Base-by-base conservation (phyloP, 2,329 filamentous ascomycete genomes). In the Fusarium virguliforme region DNA sequence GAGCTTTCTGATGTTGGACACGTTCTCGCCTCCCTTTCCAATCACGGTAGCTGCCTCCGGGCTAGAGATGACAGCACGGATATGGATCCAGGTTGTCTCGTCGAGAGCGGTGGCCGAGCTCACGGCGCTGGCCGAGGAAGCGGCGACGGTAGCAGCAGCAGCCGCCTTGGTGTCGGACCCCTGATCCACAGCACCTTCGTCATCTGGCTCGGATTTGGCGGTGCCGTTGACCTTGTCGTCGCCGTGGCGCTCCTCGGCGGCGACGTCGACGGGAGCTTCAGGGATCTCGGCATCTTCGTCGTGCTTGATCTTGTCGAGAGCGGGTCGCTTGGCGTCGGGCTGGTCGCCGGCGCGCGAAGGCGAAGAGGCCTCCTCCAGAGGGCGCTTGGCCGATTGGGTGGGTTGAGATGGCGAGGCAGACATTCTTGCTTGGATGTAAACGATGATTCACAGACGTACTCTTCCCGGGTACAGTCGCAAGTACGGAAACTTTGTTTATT, bases 11-110 rank as follows among this genome's bases (percentile, higher is more conserved):
- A 99, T 98, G 84, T 97, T 94, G 74, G 95, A 97, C 53, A 99
- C 96, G 79, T 99, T 99, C 86, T 99, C 96, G 80, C 96, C 96
- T 71, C 95, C 95, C 85, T 99, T 99, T 79, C 96, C 96, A 82
- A 99, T 99, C 74, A 98, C 94, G 54, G 96, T 99, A 40, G 96
- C 96, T 74, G 96, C 96, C 83, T 99, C 96, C 50, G 94, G 94
- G 82, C 95, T 99, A 58, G 95, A 97, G 77, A 99, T 99, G 77
- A 98, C 95, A 62, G 96, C 94, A 75, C 96, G 93, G 76, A 99
- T 93, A 81, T 99, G 96, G 74, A 99, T 95, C 95, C 96, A 99
- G 51, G 91, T 91, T 53, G 93, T 94, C 85, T 99, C 96, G 79
- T 99, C 96, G 76, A 96, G 91, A 51, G 90, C 83, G 53, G 84